phyloP scores from a whole-genome alignment of 208 protist genomes.

The Crithidia expoeki region DNA sequence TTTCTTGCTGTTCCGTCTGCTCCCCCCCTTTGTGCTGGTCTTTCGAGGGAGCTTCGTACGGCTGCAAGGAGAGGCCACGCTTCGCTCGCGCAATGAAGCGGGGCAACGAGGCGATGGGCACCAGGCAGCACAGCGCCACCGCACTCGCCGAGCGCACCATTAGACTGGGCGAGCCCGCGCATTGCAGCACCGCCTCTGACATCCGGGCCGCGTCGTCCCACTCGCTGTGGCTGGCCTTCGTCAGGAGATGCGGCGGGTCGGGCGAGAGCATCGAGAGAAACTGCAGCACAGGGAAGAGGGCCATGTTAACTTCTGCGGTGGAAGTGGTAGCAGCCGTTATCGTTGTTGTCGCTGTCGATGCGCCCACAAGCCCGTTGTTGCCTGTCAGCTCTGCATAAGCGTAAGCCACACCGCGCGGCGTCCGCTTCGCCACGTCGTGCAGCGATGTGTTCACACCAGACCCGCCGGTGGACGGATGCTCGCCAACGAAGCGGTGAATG shows the following conservation, averaged over 20 bases:
- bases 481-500: slow-evolving; percentile 90
- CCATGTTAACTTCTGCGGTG: slow-evolving; percentile 40
- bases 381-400: slow-evolving; percentile 50
- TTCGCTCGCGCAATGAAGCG: slow-evolving; percentile 14
- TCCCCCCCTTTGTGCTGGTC: neutral
- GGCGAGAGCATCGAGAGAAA: slow-evolving; percentile 91
- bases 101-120: slow-evolving; percentile 39
- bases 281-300: slow-evolving; percentile 88
- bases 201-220: slow-evolving; percentile 43
- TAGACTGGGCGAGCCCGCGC: slow-evolving; percentile 59
- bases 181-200: slow-evolving; percentile 61
- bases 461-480: slow-evolving; percentile 79
- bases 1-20: neutral
- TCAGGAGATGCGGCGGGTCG: slow-evolving; percentile 54
- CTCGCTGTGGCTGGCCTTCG: slow-evolving; percentile 24
- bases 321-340: too few relatives aligned
- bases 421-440: slow-evolving; percentile 73
- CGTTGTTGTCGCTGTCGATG: neutral
- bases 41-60: neutral
- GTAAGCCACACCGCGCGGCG: slow-evolving; percentile 68
- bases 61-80: slow-evolving; percentile 20
- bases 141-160: slow-evolving; percentile 85
- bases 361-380: slow-evolving; percentile 15
- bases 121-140: slow-evolving; percentile 74
- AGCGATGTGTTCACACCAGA: slow-evolving; percentile 84